Conservation (phyloP, 2,329 filamentous ascomycete species). For the Capronia coronata region DNA sequence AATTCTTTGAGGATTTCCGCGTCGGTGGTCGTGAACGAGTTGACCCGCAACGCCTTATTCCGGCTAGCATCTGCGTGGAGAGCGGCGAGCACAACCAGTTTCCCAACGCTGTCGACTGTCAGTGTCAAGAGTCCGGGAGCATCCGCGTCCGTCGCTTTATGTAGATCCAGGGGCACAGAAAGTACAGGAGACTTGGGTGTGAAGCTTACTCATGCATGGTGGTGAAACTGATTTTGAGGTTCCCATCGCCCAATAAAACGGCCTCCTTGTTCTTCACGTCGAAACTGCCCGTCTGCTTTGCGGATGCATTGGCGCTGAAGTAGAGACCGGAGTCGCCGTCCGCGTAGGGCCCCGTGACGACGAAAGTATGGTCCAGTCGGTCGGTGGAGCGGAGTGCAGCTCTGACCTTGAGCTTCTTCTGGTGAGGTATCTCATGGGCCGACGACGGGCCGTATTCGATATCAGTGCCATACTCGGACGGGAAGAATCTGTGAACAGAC, state of each 20-base stretch:
- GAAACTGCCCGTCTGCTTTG: constrained; percentile 48
- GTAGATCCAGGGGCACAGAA: no score
- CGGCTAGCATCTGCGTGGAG: constrained; percentile 49
- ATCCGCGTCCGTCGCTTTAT: no score
- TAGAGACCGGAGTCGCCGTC: constrained; percentile 52
- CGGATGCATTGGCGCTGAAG: constrained; percentile 38
- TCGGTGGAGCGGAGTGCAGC: constrained; percentile 47
- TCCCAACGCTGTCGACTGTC: constrained; percentile 47
- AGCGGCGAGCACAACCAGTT: constrained; percentile 57
- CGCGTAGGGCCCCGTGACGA: constrained; percentile 64
- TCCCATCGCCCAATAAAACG: constrained; percentile 55
- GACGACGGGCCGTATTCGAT: constrained; percentile 55
- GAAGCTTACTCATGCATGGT: constrained; percentile 67
- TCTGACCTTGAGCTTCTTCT: constrained; percentile 61
- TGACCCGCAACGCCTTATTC: constrained; percentile 57
- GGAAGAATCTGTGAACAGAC: constrained; percentile 57
- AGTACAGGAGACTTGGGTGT: no score
- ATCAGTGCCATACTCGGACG: constrained; percentile 62
- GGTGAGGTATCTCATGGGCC: constrained; percentile 58
- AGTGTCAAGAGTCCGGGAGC: no score
- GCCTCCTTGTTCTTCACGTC: constrained; percentile 53
- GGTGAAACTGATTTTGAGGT: constrained; percentile 58
- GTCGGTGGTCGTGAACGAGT: constrained; percentile 62
- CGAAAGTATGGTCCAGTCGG: constrained; percentile 55
- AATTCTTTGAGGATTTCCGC: constrained; percentile 58